Evolutionary conservation across 1,284 basidiomycete genomes (phyloP).

Genomic region (Cutaneotrichosporon spelunceum): DNA sequence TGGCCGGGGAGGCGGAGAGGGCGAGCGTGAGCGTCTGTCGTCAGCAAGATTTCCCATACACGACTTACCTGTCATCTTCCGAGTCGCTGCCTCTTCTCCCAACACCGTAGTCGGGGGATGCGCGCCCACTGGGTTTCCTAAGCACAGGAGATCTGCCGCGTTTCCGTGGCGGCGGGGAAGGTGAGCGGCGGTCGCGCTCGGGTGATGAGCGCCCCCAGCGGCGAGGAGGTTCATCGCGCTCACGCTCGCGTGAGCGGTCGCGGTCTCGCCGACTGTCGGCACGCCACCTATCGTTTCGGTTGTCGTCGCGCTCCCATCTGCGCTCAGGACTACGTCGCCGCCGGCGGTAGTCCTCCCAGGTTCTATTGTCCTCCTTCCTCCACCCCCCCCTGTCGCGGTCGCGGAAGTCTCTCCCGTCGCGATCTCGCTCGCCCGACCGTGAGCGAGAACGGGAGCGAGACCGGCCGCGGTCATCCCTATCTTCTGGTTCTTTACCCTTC

Average conservation of each 20-base stretch:
- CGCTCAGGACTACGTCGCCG: slow-evolving; percentile 3
- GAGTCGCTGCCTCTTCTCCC: slow-evolving; percentile 10
- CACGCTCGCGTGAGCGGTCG: not conserved
- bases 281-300: slow-evolving; percentile 5
- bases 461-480: not conserved
- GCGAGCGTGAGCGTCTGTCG: slow-evolving; percentile 2
- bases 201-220: not conserved
- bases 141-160: not conserved
- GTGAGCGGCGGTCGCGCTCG: not conserved
- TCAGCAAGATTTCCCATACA: not conserved
- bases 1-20: not conserved
- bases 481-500: slow-evolving; percentile 2
- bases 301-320: slow-evolving; percentile 3
- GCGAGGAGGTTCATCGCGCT: slow-evolving; percentile 1
- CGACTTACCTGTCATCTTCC: slow-evolving; percentile 11
- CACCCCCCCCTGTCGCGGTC: slow-evolving; percentile 13
- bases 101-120: slow-evolving; percentile 6
- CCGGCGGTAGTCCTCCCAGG: slow-evolving; percentile 16
- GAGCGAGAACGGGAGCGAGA: not conserved
- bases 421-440: not conserved
- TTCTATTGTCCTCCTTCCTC: slow-evolving; percentile 13
- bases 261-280: not conserved
- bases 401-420: not conserved
- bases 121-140: not conserved
- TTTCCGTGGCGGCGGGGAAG: not conserved